Percentiles rank a stretch among this genome's conserved stretches.
These are phyloP conservation scores for Candida freyschussii DNA, from an alignment of 1,139 yeast genomes.

Conservation along the genomic window DNA sequence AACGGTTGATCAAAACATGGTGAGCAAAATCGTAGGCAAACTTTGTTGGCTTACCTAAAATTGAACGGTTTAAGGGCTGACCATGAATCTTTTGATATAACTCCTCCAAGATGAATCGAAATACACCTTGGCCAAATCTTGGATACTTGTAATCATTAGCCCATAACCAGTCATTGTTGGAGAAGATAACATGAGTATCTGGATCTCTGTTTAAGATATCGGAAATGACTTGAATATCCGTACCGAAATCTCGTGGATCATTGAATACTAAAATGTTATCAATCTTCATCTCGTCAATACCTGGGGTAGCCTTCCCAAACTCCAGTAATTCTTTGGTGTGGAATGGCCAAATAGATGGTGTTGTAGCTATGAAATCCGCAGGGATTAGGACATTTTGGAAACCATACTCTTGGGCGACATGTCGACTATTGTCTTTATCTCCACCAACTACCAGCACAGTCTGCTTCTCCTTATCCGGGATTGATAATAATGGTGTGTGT, in stretches of 20 bases:
- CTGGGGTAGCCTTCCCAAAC: slow-evolving; percentile 34
- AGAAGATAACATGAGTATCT: slow-evolving; percentile 73
- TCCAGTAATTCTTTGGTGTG: slow-evolving; percentile 49
- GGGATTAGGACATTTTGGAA: slow-evolving; percentile 76
- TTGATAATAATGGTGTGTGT: slow-evolving; percentile 81
- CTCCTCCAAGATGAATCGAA: slow-evolving; percentile 59
- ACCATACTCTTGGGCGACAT: slow-evolving; percentile 76
- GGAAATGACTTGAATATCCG: slow-evolving; percentile 73
- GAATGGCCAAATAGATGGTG: slow-evolving; percentile 70
- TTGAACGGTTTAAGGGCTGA: slow-evolving; percentile 47
- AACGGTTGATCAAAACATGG: slow-evolving; percentile 60
- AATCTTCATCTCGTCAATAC: slow-evolving; percentile 42
- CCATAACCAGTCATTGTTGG: slow-evolving; percentile 88
- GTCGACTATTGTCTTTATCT: slow-evolving; percentile 59
- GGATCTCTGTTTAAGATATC: slow-evolving; percentile 65
- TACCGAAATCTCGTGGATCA: slow-evolving; percentile 88
- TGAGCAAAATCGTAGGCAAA: slow-evolving; percentile 85
- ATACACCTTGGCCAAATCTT: slow-evolving; percentile 92
- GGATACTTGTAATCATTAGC: slow-evolving; percentile 78
- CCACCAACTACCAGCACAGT: slow-evolving; percentile 85
- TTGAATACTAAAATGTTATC: slow-evolving; percentile 85
- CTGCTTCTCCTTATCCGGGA: slow-evolving; percentile 43
- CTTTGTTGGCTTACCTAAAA: slow-evolving; percentile 81
- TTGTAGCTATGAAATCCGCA: slow-evolving; percentile 58
- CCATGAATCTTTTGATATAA: slow-evolving; percentile 53